Evolutionary conservation across 371 early-diverging fungal genomes (phyloP).

Genomic region (Polyrhizophydium stewartii): DNA sequence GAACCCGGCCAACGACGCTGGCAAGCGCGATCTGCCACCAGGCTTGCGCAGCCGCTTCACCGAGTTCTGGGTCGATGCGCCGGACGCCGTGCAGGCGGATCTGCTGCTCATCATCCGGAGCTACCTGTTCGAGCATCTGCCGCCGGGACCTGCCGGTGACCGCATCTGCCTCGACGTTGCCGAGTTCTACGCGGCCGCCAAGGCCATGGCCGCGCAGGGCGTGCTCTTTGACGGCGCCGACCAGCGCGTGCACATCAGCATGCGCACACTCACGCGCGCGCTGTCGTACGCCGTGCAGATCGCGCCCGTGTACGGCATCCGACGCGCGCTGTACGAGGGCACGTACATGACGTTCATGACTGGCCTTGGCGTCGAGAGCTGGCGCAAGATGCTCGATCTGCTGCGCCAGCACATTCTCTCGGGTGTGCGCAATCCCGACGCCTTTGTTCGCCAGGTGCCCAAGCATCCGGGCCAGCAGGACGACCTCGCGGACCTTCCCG

Average conservation of each 20-base stretch:
- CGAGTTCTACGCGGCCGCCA: constrained; percentile 80
- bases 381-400: constrained; percentile 51
- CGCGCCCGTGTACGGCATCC: constrained; percentile 67
- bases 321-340: constrained; percentile 87
- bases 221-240: constrained; percentile 87
- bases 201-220: constrained; percentile 65
- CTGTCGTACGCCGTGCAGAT: constrained; percentile 74
- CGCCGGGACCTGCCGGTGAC: constrained; percentile 54
- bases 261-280: constrained; percentile 92
- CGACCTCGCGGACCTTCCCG: background rate
- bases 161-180: constrained; percentile 69
- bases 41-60: constrained; percentile 90
- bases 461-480: background rate
- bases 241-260: constrained; percentile 86
- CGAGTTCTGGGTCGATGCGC: constrained; percentile 90
- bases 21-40: constrained; percentile 94
- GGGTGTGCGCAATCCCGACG: constrained; percentile 24
- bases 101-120: constrained; percentile 74
- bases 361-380: constrained; percentile 74
- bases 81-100: constrained; percentile 80
- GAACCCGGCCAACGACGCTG: constrained; percentile 99
- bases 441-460: constrained; percentile 18
- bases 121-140: constrained; percentile 55
- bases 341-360: constrained; percentile 94
- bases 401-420: constrained; percentile 63